These are phyloP conservation scores for Echium plantagineum DNA, from an alignment of 257 asterid genomes.

Conservation along the genomic window DNA sequence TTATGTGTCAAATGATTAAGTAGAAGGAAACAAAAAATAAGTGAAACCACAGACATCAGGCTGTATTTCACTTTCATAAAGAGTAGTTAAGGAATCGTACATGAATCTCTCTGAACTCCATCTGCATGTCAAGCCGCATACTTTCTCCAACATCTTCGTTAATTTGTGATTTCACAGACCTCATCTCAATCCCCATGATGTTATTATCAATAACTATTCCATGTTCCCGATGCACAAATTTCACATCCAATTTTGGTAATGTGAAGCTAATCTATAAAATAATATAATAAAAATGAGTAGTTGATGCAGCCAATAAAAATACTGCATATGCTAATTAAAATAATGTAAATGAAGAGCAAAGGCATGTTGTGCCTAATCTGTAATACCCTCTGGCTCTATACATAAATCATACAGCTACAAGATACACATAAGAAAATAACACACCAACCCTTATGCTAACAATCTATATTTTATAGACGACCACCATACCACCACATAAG, in stretches of 20 bases:
- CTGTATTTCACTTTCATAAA: not conserved
- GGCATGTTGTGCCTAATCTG: not conserved
- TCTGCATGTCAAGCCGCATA: conserved; percentile 58
- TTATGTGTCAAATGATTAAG: conserved; percentile 6
- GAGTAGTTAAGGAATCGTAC: conserved; percentile 28
- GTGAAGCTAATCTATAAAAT: conserved; percentile 61
- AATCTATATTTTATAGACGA: not conserved
- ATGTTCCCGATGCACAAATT: conserved; percentile 48
- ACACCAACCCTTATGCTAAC: not conserved
- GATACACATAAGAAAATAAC: not conserved
- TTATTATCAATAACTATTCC: conserved; percentile 64
- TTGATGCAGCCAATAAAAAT: not conserved
- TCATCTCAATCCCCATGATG: conserved; percentile 83
- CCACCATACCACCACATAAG: not conserved
- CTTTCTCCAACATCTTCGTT: conserved; percentile 71
- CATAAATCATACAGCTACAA: not conserved
- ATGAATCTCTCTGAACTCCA: conserved; percentile 93
- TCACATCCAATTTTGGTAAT: conserved; percentile 74
- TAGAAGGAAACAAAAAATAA: not conserved
- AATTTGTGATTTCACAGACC: conserved; percentile 57
- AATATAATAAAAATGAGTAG: not conserved
- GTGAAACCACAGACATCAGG: not conserved
- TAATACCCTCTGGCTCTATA: not conserved
- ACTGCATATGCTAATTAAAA: too few species aligned
- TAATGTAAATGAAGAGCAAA: not conserved